Conservation (phyloP, 73 alveolate genomes). For the Tetrahymena elliotti region DNA sequence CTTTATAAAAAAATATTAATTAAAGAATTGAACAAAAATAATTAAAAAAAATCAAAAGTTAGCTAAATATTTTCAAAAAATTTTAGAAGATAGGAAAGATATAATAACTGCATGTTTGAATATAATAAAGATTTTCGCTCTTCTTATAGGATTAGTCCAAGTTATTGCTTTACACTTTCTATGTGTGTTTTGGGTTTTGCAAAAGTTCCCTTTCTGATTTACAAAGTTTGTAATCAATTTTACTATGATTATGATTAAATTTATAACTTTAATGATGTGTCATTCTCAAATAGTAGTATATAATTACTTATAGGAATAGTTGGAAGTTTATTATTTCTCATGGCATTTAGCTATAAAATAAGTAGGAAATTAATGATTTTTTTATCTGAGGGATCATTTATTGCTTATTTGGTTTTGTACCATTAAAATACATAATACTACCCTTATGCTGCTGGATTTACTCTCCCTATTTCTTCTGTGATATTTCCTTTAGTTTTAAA, state of each 20-base stretch:
- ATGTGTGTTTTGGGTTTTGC: not conserved
- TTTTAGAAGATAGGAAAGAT: not conserved
- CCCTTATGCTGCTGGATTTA: not conserved
- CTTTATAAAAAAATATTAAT: too few relatives aligned
- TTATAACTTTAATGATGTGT: not conserved
- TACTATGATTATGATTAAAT: not conserved
- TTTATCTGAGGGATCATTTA: not conserved
- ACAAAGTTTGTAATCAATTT: not conserved
- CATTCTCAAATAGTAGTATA: not conserved
- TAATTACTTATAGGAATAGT: not conserved
- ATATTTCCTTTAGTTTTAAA: not conserved
- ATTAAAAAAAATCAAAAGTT: too few relatives aligned
- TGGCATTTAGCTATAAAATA: not conserved
- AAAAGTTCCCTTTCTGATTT: not conserved
- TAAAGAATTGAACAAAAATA: not conserved
- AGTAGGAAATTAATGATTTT: not conserved
- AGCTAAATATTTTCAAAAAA: not conserved
- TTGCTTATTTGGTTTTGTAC: not conserved
- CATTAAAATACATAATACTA: not conserved
- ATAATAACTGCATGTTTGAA: not conserved
- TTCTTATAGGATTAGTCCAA: not conserved
- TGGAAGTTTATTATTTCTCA: not conserved
- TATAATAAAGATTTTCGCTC: not conserved
- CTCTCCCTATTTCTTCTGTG: not conserved
- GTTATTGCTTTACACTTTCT: not conserved